Conservation (phyloP, 192 early-diverging fungal species). For the Mortierella alpina region DNA sequence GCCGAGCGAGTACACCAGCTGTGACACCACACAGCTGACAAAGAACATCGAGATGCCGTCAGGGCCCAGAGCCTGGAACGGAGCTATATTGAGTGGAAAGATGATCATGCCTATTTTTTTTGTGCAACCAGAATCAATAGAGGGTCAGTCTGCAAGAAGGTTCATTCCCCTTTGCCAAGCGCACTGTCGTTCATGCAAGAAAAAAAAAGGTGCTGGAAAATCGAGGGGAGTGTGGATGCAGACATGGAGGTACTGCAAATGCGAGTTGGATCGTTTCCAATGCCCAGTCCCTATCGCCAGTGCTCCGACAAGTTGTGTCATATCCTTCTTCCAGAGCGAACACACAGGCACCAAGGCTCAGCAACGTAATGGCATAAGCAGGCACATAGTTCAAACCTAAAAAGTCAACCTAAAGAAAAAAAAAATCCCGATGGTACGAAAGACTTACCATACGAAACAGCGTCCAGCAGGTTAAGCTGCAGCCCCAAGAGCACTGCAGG, state of each 20-base stretch:
- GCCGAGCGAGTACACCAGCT: conserved; percentile 81
- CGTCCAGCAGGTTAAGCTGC: conserved; percentile 93
- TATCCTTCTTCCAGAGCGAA: no score
- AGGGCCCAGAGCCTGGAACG: conserved; percentile 77
- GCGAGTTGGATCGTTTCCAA: no score
- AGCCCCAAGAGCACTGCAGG: conserved; percentile 93
- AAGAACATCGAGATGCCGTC: conserved; percentile 97
- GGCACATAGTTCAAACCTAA: background rate
- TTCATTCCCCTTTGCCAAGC: no score
- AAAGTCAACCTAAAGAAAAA: background rate
- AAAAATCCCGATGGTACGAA: background rate
- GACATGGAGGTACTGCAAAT: no score
- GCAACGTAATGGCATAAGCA: background rate
- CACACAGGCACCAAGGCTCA: background rate
- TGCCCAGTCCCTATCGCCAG: no score
- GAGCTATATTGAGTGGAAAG: conserved; percentile 84
- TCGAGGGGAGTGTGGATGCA: no score
- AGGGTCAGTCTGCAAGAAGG: no score
- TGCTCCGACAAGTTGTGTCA: no score
- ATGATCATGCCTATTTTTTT: conserved; percentile 76
- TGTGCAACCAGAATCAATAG: no score
- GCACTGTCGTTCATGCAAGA: no score
- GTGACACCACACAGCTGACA: conserved; percentile 76
- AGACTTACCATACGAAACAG: conserved; percentile 79
- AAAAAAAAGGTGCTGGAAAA: background rate